Evolutionary conservation across 2,329 filamentous ascomycete species (phyloP), one percentile per base, ranked within the genome.

Genomic region (Neofusicoccum laricinum): DNA sequence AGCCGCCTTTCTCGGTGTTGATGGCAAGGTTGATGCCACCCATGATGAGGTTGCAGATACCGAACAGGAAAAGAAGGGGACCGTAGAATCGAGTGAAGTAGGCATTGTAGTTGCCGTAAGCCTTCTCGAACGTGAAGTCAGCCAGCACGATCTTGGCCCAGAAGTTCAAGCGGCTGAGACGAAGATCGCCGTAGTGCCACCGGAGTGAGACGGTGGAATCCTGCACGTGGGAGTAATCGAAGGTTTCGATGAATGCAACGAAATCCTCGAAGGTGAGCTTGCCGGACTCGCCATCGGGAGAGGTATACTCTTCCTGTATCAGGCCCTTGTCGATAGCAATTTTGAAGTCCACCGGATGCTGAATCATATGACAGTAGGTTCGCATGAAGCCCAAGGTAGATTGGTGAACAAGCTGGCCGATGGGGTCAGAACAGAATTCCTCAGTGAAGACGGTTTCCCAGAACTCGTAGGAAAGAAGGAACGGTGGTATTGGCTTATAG

Each of bases 401-500:
- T 3, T 32, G 43, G 7, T 30, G 17, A 6, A 70, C 12, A 11
- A 14, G 17, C 12, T 34, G 15, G 14, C 57, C 62, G 40, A 68
- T 51, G 11, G n/a, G 49, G 21, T 61, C 49, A 32, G 64, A 66
- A 8, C 49, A 64, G 2, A 51, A 36, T 19, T 71, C 69, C 40
- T 53, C 48, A 19, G 43, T 61, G 19, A 71, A 61, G 0, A 71
- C 19, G 21, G 64, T 68, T 12, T 69, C 64, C 70, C 69, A 71
- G 38, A 70, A 72, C 2, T 68, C 70, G 40, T 64, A 63, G 5
- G 68, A 69, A 4, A 64, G 62, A 3, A 71, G 58, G 40, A 67
- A 71, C 8, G 65, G 46, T 2, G 69, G 69, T 0, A 71, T 45
- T 2, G 69, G 69, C 43, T 71, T 71, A 5, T 70, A 19, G 21